Base-by-base conservation (phyloP, 2,329 filamentous ascomycete species). In the Colletotrichum scovillei region DNA sequence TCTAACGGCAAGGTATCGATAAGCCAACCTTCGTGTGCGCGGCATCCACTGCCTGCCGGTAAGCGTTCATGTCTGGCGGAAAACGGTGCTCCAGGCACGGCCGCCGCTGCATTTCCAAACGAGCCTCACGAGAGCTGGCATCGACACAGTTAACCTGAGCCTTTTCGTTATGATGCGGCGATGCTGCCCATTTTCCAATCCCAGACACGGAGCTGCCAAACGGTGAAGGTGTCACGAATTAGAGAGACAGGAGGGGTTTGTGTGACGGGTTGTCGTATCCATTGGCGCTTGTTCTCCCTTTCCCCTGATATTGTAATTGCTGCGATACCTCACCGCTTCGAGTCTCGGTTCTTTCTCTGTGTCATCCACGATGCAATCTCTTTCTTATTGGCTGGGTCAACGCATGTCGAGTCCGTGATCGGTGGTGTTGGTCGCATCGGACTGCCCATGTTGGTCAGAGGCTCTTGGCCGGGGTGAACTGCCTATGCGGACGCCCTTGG, bases 201-300 rank as follows among this genome's bases (percentile, higher is more conserved):
- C 55, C 49, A 70, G 55, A 71, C 71, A 66, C 60, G 60, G 67
- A 49, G 60, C 60, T 62, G 55, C 59, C 60, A 52, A n/a, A 35
- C 53, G 28, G 26, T 46, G 16, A 30, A 32, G 26, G 2, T 55
- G 55, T 57, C 46, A 35, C 49, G 19, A 42, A 24, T 19, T 52
- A 8, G 49, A 59, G 24, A 68, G 46, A 46, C 64, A 55, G 56
- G 69, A 8, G 32, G 24, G 22, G 22, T 26, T 42, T 53, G 64
- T 26, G 59, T 69, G 66, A 65, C 30, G 14, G 32, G 12, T 11
- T 58, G 28, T 11, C 42, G 42, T 55, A 11, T 5, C 30, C 38
- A 22, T n/a, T 24, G 16, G 49, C 42, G 35, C 57, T 24, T 28
- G n/a, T 26, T 11, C 28, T 19, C 59, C 56, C 7, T 30, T 53